phyloP scores from a whole-genome alignment of 164 flowering plant species.

The Euptelea pleiosperma region DNA sequence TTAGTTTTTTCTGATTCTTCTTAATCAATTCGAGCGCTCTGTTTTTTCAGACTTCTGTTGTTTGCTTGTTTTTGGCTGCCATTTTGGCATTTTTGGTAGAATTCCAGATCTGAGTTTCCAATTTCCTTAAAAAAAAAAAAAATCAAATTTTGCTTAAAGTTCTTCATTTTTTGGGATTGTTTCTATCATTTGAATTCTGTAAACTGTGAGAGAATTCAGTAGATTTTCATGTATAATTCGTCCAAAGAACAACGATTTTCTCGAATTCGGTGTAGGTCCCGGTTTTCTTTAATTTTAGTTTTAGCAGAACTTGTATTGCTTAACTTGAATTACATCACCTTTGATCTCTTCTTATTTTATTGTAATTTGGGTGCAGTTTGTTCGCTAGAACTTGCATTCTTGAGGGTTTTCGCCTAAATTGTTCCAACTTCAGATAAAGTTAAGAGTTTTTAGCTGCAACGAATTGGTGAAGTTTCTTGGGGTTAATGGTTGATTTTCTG shows the following conservation, averaged over 20 bases:
- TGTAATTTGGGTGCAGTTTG: neutral
- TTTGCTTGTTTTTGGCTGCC: no score
- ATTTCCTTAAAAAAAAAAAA: neutral
- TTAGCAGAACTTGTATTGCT: neutral
- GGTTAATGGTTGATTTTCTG: neutral
- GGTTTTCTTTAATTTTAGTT: neutral
- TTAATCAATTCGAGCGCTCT: no score
- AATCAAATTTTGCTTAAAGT: neutral
- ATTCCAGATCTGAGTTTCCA: neutral
- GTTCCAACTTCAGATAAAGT: neutral
- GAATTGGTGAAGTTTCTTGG: conserved; percentile 1
- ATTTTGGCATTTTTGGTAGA: neutral
- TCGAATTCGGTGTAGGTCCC: neutral
- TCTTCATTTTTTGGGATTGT: neutral
- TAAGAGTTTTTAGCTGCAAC: neutral
- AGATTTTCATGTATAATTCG: neutral
- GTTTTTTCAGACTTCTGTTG: no score
- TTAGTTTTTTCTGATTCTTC: no score
- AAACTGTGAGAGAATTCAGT: neutral
- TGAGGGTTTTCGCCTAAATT: neutral
- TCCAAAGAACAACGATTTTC: no score
- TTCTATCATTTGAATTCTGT: neutral
- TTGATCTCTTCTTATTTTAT: neutral
- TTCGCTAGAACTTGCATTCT: no score
- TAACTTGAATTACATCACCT: neutral